These are phyloP conservation scores for Haplosporangium sp. DNA, from an alignment of 371 early-diverging fungal genomes.

Conservation along the genomic window DNA sequence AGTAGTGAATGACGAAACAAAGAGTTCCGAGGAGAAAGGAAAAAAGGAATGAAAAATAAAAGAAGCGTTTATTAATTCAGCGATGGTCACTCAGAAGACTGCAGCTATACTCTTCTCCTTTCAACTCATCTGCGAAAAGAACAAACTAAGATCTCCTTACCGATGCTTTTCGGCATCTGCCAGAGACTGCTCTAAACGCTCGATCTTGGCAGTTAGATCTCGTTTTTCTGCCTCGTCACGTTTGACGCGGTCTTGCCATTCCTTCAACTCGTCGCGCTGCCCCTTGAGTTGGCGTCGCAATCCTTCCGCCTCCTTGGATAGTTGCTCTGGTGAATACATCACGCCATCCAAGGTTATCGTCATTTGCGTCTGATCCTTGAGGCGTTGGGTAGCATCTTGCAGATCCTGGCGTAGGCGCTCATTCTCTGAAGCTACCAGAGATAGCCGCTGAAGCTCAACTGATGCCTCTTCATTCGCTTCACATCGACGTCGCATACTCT, in stretches of 20 bases:
- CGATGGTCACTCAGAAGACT: background rate
- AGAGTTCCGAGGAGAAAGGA: background rate
- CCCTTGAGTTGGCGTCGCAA: slow-evolving; percentile 47
- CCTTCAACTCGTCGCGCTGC: slow-evolving; percentile 38
- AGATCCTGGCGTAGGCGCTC: slow-evolving; percentile 22
- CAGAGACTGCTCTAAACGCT: slow-evolving; percentile 26
- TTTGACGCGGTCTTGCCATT: slow-evolving; percentile 31
- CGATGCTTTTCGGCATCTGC: slow-evolving; percentile 41
- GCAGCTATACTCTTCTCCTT: background rate
- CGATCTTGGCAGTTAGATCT: slow-evolving; percentile 16
- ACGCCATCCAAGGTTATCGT: background rate
- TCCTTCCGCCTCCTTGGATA: slow-evolving; percentile 30
- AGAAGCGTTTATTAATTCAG: slow-evolving; percentile 3
- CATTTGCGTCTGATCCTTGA: background rate
- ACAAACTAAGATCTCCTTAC: slow-evolving; percentile 20
- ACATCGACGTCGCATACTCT: slow-evolving; percentile 5
- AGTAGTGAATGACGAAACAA: too few species aligned
- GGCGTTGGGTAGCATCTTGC: background rate
- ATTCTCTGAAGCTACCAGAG: slow-evolving; percentile 10
- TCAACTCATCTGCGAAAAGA: background rate
- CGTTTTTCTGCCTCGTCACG: slow-evolving; percentile 36
- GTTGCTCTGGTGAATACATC: slow-evolving; percentile 18
- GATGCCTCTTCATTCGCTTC: slow-evolving; percentile 2
- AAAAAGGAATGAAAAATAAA: background rate
- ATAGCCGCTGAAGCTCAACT: slow-evolving; percentile 7